Percentiles rank a stretch among this genome's conserved stretches.
These are phyloP conservation scores for Sambucus nigra DNA, from an alignment of 129 eudicot species.

Conservation along the genomic window DNA sequence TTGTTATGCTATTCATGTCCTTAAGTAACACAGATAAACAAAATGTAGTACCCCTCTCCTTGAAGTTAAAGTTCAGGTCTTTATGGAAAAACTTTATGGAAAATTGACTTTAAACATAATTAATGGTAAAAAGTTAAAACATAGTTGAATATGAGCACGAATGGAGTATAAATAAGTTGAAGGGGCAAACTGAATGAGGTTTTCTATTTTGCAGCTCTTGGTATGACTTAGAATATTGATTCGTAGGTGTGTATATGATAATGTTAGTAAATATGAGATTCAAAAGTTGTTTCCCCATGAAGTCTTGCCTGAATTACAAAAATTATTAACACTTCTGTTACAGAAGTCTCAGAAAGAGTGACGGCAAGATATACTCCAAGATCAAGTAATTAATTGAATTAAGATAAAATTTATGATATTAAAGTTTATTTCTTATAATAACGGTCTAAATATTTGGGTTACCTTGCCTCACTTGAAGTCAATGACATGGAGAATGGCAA, in stretches of 20 bases:
- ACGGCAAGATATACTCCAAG: constrained; percentile 55
- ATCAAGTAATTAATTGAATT: constrained; percentile 33
- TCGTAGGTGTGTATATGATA: constrained; percentile 62
- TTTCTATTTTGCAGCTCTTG: constrained; percentile 50
- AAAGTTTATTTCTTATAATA: background rate
- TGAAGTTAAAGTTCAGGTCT: too few relatives aligned
- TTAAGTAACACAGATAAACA: too few relatives aligned
- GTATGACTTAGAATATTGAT: constrained; percentile 72
- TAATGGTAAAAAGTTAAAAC: too few relatives aligned
- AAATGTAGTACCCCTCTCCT: too few relatives aligned
- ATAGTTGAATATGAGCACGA: too few relatives aligned
- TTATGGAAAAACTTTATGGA: too few relatives aligned
- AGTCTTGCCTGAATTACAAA: constrained; percentile 38
- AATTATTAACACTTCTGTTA: constrained; percentile 57
- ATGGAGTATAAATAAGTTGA: too few relatives aligned
- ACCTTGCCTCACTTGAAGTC: constrained; percentile 22
- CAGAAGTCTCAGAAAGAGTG: constrained; percentile 69
- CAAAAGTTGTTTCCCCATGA: constrained; percentile 54
- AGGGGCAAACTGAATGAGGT: background rate
- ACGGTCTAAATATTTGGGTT: constrained; percentile 7
- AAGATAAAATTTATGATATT: background rate
- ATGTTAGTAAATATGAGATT: constrained; percentile 45
- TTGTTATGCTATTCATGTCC: too few relatives aligned
- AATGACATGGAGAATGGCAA: constrained; percentile 31
- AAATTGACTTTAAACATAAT: too few relatives aligned